Percentiles rank a stretch among this genome's conserved stretches.
phyloP scores from a whole-genome alignment of 1,284 basidiomycete species.

The Tausonia pullulans region DNA sequence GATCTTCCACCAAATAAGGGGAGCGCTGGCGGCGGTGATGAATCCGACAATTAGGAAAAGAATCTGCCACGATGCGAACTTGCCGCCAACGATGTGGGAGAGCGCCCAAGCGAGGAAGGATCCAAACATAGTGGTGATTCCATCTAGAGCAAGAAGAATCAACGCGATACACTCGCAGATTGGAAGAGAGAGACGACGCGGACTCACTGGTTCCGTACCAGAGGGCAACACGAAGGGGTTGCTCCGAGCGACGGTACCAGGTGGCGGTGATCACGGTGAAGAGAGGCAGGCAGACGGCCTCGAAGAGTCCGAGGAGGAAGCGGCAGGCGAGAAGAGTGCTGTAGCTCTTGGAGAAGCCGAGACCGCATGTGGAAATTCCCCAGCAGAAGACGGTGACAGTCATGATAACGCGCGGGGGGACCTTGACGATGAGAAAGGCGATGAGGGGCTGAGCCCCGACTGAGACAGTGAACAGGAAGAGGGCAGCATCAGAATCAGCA shows the following conservation, averaged over 20 bases:
- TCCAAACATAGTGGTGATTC: constrained; percentile 30
- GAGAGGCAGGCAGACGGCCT: constrained; percentile 33
- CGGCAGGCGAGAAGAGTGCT: constrained; percentile 27
- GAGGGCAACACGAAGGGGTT: constrained; percentile 29
- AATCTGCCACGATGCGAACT: constrained; percentile 30
- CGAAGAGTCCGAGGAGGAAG: constrained; percentile 34
- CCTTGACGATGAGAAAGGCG: constrained; percentile 30
- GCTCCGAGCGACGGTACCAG: constrained; percentile 36
- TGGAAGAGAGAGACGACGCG: background rate
- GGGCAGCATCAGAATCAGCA: no score
- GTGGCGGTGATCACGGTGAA: constrained; percentile 35
- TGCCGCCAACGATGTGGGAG: constrained; percentile 28
- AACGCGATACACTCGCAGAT: background rate
- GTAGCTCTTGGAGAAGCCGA: constrained; percentile 26
- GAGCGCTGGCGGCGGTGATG: constrained; percentile 31
- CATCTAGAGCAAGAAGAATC: constrained; percentile 19
- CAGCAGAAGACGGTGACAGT: constrained; percentile 28
- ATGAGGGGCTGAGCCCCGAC: constrained; percentile 33
- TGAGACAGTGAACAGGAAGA: no score
- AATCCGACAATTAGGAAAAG: constrained; percentile 33
- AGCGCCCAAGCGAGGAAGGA: constrained; percentile 27
- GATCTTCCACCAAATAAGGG: constrained; percentile 28
- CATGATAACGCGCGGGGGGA: constrained; percentile 22
- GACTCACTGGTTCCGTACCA: constrained; percentile 30
- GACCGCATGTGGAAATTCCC: constrained; percentile 21